phyloP scores from a whole-genome alignment of 495 filamentous ascomycete species.

The Penicillium coffeae region DNA sequence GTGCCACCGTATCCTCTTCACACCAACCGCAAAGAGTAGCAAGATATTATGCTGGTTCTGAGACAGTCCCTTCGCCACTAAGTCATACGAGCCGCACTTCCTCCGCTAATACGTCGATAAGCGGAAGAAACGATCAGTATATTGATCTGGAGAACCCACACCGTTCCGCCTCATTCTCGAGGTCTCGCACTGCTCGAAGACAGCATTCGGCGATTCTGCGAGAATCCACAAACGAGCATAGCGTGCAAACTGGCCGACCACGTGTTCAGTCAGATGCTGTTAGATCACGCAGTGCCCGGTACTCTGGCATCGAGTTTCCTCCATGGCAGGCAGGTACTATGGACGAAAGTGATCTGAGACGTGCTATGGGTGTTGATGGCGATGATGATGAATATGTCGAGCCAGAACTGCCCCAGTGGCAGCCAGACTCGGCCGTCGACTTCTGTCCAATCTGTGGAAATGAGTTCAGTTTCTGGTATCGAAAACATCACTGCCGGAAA shows the following conservation, averaged over 20 bases:
- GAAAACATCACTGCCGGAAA: constrained; percentile 95
- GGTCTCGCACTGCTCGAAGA: not conserved
- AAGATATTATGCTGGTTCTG: not conserved
- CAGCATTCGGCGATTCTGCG: not conserved
- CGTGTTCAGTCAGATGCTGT: constrained; percentile 1
- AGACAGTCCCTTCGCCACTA: not conserved
- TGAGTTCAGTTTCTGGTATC: constrained; percentile 78
- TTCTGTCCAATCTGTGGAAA: constrained; percentile 77
- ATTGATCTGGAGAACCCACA: too few relatives aligned
- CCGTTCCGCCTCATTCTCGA: too few relatives aligned
- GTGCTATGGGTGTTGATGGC: not conserved
- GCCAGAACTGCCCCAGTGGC: constrained; percentile 7
- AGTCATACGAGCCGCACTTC: not conserved
- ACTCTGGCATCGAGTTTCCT: not conserved
- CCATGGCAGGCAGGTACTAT: constrained; percentile 1
- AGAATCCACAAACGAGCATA: not conserved
- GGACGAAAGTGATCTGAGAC: not conserved
- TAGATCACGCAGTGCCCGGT: not conserved
- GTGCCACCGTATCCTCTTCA: too few relatives aligned
- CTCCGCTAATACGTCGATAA: not conserved
- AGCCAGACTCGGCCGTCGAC: constrained; percentile 74
- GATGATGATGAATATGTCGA: not conserved
- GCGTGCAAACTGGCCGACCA: not conserved
- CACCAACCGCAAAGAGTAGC: not conserved
- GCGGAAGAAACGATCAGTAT: too few relatives aligned